A percentile compares a stretch with the other conserved stretches of the same genome.
phyloP scores from a whole-genome alignment of 129 eudicot species.

The Flaveria robusta region DNA sequence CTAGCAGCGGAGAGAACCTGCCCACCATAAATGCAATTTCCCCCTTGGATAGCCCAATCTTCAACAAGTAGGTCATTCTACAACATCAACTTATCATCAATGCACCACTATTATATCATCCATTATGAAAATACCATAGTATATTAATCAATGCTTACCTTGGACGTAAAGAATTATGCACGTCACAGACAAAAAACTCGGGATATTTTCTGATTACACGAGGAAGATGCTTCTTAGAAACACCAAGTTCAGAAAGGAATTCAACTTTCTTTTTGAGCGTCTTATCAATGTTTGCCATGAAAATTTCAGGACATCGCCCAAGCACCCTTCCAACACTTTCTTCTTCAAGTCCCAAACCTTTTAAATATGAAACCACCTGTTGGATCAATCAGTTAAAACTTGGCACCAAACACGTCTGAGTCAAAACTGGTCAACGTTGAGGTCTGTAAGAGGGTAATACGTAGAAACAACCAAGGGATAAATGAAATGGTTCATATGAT shows the following conservation, averaged over 20 bases:
- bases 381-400: constrained; percentile 24
- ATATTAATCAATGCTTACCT: constrained; percentile 46
- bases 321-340: constrained; percentile 55
- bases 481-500: too few relatives aligned
- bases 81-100: constrained; percentile 8
- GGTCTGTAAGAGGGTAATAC: too few relatives aligned
- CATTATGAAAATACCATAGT: too few relatives aligned
- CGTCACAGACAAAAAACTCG: constrained; percentile 70
- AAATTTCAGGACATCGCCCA: constrained; percentile 79
- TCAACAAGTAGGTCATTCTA: constrained; percentile 68
- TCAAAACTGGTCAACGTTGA: too few relatives aligned
- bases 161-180: constrained; percentile 63
- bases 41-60: constrained; percentile 62
- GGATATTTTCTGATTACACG: constrained; percentile 81
- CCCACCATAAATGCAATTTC: constrained; percentile 70
- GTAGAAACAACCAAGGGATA: too few relatives aligned
- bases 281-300: constrained; percentile 52
- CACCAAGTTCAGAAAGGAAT: constrained; percentile 58
- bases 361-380: constrained; percentile 63
- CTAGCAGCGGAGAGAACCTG: constrained; percentile 77
- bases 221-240: constrained; percentile 58
- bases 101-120: background rate
- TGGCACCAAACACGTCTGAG: background rate
- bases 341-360: constrained; percentile 69
- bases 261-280: constrained; percentile 67